phyloP scores from a whole-genome alignment of 768 basidiomycete species.

The Auricularia cornea region DNA sequence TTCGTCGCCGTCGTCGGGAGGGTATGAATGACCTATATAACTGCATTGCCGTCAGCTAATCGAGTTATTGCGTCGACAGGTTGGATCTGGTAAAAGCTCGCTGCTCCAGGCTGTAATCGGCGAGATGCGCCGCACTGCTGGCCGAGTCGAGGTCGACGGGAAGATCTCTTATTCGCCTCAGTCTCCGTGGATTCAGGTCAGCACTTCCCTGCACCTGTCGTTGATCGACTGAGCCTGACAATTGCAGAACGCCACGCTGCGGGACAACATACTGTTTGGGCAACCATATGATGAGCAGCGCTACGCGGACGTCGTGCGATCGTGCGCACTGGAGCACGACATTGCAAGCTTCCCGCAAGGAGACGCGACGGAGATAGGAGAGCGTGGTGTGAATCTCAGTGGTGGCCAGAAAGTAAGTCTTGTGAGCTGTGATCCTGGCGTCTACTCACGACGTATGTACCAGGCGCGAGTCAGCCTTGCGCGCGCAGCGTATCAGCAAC shows the following conservation, averaged over 20 bases:
- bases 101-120: conserved; percentile 19
- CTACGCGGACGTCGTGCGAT: conserved; percentile 16
- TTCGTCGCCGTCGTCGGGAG: conserved; percentile 36
- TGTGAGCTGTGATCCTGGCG: background rate
- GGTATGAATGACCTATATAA: background rate
- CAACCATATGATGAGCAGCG: conserved; percentile 26
- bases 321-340: conserved; percentile 65
- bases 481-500: conserved; percentile 62
- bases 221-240: background rate
- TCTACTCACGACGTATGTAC: conserved; percentile 1
- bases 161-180: conserved; percentile 79
- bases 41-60: too few species aligned
- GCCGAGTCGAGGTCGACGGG: conserved; percentile 61
- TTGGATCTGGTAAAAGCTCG: conserved; percentile 58
- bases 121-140: conserved; percentile 31
- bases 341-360: conserved; percentile 65
- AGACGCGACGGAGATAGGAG: conserved; percentile 81
- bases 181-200: conserved; percentile 78
- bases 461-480: conserved; percentile 68
- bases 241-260: conserved; percentile 23
- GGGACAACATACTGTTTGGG: conserved; percentile 37
- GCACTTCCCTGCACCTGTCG: background rate
- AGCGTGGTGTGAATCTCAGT: conserved; percentile 60
- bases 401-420: conserved; percentile 28
- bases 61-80: conserved; percentile 18